phyloP scores from a whole-genome alignment of 495 filamentous ascomycete genomes.

The Xylaria palmicola region DNA sequence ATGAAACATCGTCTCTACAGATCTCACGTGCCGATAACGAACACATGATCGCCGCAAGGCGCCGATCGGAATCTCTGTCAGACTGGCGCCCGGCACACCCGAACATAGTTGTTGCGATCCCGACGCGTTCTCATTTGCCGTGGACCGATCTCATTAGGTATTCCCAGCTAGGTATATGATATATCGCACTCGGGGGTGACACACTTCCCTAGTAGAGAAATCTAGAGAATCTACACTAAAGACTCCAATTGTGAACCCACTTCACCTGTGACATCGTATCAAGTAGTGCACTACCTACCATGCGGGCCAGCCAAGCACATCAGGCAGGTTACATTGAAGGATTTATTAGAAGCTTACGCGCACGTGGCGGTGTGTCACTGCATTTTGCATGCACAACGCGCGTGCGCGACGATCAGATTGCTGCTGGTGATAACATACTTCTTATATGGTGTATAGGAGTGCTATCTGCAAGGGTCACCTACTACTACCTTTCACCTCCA shows the following conservation, averaged over 20 bases:
- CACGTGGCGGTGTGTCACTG: constrained; percentile 7
- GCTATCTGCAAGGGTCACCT: too few relatives aligned
- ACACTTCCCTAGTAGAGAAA: too few relatives aligned
- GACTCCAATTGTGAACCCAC: not conserved
- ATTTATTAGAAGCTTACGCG: not conserved
- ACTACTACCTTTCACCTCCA: too few relatives aligned
- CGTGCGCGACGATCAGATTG: not conserved
- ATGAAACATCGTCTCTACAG: not conserved
- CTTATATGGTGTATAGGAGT: too few relatives aligned
- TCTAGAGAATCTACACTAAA: not conserved
- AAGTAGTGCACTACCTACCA: not conserved
- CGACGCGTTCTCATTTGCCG: too few relatives aligned
- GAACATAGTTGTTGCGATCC: too few relatives aligned
- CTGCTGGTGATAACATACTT: too few relatives aligned
- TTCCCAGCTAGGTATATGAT: too few relatives aligned
- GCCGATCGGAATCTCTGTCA: not conserved
- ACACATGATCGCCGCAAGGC: not conserved
- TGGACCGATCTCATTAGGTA: too few relatives aligned
- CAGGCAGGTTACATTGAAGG: not conserved
- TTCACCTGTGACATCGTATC: not conserved
- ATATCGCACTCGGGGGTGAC: too few relatives aligned
- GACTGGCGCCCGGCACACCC: not conserved
- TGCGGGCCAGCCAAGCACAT: not conserved
- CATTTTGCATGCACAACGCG: not conserved
- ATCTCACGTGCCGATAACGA: not conserved